phyloP scores from a whole-genome alignment of 306 rosid species.

The Myrica gale region DNA sequence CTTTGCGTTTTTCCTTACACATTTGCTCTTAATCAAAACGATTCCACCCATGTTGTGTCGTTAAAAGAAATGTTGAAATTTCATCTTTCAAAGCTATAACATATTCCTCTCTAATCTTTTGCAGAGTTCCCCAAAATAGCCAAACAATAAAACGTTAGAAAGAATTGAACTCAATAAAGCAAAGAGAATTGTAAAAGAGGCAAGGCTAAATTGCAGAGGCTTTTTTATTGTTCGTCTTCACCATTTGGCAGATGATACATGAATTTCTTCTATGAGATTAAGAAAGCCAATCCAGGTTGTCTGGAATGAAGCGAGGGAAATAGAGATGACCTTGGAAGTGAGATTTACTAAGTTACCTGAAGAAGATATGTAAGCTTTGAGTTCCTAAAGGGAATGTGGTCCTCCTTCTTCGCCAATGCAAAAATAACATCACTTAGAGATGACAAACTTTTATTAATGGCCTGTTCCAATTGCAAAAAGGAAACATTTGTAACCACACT shows the following conservation, averaged over 20 bases:
- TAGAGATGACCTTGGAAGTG: not conserved
- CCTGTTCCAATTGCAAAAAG: constrained; percentile 41
- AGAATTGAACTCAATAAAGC: not conserved
- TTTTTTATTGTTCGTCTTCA: not conserved
- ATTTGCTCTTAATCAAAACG: not conserved
- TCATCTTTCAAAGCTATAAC: not conserved
- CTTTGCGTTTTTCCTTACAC: not conserved
- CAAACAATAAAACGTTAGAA: not conserved
- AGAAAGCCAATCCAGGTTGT: not conserved
- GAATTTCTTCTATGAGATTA: not conserved
- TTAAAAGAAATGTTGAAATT: not conserved
- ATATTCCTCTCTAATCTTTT: not conserved
- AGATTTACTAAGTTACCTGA: constrained; percentile 61
- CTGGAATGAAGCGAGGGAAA: not conserved
- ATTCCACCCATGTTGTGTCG: not conserved
- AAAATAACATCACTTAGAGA: constrained; percentile 91
- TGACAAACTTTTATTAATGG: constrained; percentile 87
- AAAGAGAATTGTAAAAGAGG: not conserved
- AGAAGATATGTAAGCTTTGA: constrained; percentile 97
- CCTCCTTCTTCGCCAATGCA: constrained; percentile 95
- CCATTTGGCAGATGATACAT: not conserved
- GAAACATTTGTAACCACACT: constrained; percentile 18
- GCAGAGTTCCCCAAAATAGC: not conserved
- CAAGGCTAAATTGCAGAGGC: not conserved
- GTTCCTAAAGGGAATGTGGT: constrained; percentile 86